Evolutionary conservation across 176 grass and related monocot genomes (phyloP), one percentile per base, ranked within the genome.

Genomic region (Paspalum notatum): DNA sequence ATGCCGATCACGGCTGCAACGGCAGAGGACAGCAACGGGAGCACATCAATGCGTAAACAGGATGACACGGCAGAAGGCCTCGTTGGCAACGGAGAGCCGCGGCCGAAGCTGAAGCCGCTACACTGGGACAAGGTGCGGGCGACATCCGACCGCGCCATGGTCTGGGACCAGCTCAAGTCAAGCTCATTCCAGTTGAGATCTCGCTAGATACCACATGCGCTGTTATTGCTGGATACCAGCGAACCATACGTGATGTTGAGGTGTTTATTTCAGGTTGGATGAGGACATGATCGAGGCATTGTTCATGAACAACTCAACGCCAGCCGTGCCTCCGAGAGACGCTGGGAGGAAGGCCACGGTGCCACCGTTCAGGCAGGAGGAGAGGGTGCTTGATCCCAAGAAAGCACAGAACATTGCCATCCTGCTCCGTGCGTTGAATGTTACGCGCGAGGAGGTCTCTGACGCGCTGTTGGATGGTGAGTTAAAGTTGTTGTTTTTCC

Each of bases 391-490:
- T 25, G 96, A 99, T 74, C 96, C 96, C 7, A 99, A 99, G 89
- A 99, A 99, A 83, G 94, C 96, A 12, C 96, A 99, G 81, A 99
- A 99, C 71, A 99, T 99, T 21, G 90, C 92, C 68, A 99, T 99
- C 84, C 85, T 99, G 60, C 64, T 99, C 17, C 94, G 96, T 24
- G 96, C 96, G 20, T 83, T 99, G 76, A 99, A 99, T 90, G 92
- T 99, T 37, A 99, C 96, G 7, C 83, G 84, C 0, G 96, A 99
- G 73, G 96, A 99, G 77, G 93, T 99, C 52, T 91, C 92, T 2
- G 96, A 99, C 60, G 88, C 92, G 20, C 86, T 99, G 21, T 67
- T 95, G 67, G 96, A 99, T 70, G 96, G 96, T 99, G 89, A 87
- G 83, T 74, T 45, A 32, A 2, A 14, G 15, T 4, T 12, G 10